Conservation (phyloP, 225 moss, liverwort and hornwort species). For the Antitrichia curtipendula region DNA sequence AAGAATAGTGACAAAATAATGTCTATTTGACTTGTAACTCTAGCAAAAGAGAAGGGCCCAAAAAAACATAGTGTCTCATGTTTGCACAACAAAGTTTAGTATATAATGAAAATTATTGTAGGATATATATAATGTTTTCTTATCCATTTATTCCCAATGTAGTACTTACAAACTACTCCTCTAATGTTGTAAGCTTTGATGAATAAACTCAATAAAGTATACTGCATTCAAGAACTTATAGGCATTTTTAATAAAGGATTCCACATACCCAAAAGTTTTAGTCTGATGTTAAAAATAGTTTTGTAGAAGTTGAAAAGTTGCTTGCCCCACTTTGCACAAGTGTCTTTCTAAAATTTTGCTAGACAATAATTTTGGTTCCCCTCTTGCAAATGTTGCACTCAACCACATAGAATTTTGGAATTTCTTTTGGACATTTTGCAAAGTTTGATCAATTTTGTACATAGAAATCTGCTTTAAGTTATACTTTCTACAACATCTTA, state of each 20-base stretch:
- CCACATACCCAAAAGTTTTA: background rate
- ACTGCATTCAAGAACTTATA: background rate
- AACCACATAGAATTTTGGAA: too few species aligned
- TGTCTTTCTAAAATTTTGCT: too few species aligned
- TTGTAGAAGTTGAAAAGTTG: background rate
- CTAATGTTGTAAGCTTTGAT: background rate
- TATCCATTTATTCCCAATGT: background rate
- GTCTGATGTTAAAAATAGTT: background rate
- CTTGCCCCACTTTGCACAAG: background rate
- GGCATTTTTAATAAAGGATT: background rate
- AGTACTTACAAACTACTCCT: rapidly evolving
- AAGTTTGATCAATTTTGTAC: background rate
- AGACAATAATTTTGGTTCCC: background rate
- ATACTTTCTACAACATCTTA: background rate
- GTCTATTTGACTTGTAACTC: background rate
- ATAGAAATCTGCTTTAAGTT: background rate
- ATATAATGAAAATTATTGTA: background rate
- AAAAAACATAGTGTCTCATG: background rate
- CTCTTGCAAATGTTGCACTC: background rate
- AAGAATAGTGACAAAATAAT: background rate
- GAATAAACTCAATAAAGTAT: too few species aligned
- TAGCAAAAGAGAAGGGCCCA: background rate
- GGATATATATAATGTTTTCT: background rate
- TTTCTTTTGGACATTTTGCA: background rate
- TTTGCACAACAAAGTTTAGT: rapidly evolving